phyloP scores from a whole-genome alignment of 805 yeast genomes.

The Myxozyma monticola region DNA sequence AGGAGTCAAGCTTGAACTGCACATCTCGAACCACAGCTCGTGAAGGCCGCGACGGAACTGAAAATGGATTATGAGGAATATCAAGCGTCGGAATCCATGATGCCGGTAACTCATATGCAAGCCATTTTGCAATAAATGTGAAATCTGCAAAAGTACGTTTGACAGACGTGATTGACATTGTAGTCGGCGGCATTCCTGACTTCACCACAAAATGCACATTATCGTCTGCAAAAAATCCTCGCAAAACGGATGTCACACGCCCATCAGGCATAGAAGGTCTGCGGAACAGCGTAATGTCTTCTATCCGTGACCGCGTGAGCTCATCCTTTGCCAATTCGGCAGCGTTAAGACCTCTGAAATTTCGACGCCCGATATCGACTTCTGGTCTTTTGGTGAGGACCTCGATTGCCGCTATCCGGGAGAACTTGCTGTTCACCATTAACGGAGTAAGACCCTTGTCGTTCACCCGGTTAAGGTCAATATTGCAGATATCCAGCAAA shows the following conservation, averaged over 20 bases:
- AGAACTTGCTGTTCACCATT: slow-evolving; percentile 67
- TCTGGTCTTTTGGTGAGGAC: slow-evolving; percentile 52
- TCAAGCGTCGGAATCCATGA: slow-evolving; percentile 43
- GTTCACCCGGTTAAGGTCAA: slow-evolving; percentile 64
- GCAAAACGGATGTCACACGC: slow-evolving; percentile 30
- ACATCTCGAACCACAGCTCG: slow-evolving; percentile 40
- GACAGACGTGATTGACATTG: slow-evolving; percentile 32
- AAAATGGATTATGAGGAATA: slow-evolving; percentile 35
- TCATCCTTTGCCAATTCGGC: slow-evolving; percentile 40
- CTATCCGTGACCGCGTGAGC: slow-evolving; percentile 32
- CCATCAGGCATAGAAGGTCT: slow-evolving; percentile 21
- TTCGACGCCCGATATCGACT: slow-evolving; percentile 45
- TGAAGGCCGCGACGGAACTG: slow-evolving; percentile 37
- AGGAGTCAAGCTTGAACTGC: slow-evolving; percentile 50
- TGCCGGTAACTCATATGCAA: slow-evolving; percentile 39
- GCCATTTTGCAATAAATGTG: slow-evolving; percentile 37
- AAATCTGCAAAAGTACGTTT: slow-evolving; percentile 39
- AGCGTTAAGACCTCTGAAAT: slow-evolving; percentile 37
- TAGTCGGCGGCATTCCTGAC: slow-evolving; percentile 26
- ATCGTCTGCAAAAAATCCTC: slow-evolving; percentile 30
- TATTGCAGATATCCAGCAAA: slow-evolving; percentile 43
- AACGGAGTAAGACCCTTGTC: slow-evolving; percentile 64
- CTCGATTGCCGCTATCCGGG: slow-evolving; percentile 59
- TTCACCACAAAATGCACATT: slow-evolving; percentile 31
- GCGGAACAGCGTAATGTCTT: slow-evolving; percentile 28